Base-by-base conservation (phyloP, 306 rosid species). In the Lupinus albus region DNA sequence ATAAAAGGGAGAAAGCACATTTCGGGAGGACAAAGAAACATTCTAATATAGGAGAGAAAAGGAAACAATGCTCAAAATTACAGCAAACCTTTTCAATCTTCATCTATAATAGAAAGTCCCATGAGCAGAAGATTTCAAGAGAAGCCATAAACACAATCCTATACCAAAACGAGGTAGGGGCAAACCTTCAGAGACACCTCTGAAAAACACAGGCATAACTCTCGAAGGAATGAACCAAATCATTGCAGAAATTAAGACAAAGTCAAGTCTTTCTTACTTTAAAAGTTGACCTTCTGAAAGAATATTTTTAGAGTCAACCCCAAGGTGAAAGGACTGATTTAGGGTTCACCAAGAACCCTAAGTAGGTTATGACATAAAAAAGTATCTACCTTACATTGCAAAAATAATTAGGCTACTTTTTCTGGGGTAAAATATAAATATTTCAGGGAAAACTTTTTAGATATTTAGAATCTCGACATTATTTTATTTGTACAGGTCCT, bases 71-170 rank as follows among this genome's bases (percentile, higher is more conserved):
- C 54, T 55, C 2, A 51, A 55, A 54, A 13, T 17, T 35, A 49
- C 55, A 53, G 73, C 28, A 42, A 14, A 41, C n/a, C 11, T 42
- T 41, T 55, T 7, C 64, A 69, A 41, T 21, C 64, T 54, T 38
- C 62, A 68, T 35, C 38, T 50, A 36, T 50, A 51, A 33, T 17
- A 67, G 33, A 50, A 67, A 35, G 35, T 35, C 17, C 48, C 54
- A 12, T 44, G 21, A 38, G 33, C 15, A 5, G 16, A 44, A 6
- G 49, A 44, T 15, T 12, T 9, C 0, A 9, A 61, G 35, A 17
- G 36, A 39, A 41, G 10, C 51, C 36, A 41, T 39, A 11, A 18
- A 39, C 51, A 38, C 66, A 61, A 39, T 39, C 66, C 32, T 11
- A 61, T 42, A 41, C 64, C 11, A n/a, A n/a, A n/a, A n/a, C n/a